These are phyloP conservation scores for Abrus pulchellus DNA, from an alignment of 306 rosid genomes.

Conservation along the genomic window DNA sequence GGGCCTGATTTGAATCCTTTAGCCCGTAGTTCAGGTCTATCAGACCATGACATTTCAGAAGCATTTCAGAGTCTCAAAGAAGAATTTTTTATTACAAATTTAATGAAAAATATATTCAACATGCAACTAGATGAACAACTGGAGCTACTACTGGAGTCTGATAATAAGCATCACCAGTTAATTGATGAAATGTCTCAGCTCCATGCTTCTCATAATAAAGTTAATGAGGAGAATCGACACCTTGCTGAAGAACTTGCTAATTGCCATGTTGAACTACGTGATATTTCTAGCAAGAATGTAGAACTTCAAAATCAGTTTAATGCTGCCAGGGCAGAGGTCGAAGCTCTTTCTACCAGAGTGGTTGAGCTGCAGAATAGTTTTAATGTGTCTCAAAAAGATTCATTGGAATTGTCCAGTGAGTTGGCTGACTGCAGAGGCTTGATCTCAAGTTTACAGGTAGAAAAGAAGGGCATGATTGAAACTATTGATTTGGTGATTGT, in stretches of 20 bases:
- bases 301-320: slow-evolving; percentile 67
- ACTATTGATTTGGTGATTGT: slow-evolving; percentile 56
- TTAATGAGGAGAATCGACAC: slow-evolving; percentile 65
- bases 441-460: slow-evolving; percentile 67
- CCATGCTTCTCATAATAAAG: slow-evolving; percentile 58
- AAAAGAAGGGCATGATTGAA: slow-evolving; percentile 65
- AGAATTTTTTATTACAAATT: slow-evolving; percentile 72
- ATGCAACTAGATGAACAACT: slow-evolving; percentile 74
- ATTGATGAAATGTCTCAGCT: slow-evolving; percentile 66
- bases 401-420: slow-evolving; percentile 63
- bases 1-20: slow-evolving; percentile 53
- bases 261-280: slow-evolving; percentile 66
- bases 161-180: slow-evolving; percentile 56
- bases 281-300: slow-evolving; percentile 60
- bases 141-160: slow-evolving; percentile 66
- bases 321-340: slow-evolving; percentile 61
- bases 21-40: slow-evolving; percentile 41
- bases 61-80: slow-evolving; percentile 76
- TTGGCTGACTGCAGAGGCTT: slow-evolving; percentile 74
- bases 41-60: slow-evolving; percentile 53
- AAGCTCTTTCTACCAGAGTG: slow-evolving; percentile 68
- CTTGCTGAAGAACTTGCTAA: slow-evolving; percentile 73
- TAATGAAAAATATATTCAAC: slow-evolving; percentile 65
- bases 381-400: slow-evolving; percentile 67
- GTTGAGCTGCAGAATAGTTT: slow-evolving; percentile 65